A percentile compares a stretch with the other conserved stretches of the same genome.
Conservation (phyloP, 2,329 filamentous ascomycete species). For the Penicillium verrucosum region DNA sequence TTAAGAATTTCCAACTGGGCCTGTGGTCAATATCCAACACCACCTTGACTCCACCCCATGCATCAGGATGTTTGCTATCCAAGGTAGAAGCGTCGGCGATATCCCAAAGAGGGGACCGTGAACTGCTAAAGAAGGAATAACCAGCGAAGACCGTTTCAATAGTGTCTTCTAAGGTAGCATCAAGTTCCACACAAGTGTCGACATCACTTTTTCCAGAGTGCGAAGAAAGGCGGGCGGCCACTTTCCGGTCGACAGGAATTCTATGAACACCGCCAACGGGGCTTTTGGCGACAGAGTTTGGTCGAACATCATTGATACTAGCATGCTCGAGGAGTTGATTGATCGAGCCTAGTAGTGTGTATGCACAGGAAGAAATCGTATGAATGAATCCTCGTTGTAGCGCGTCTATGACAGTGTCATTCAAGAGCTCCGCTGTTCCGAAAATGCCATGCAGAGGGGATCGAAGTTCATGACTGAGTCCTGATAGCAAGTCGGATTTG, state of each 20-base stretch:
- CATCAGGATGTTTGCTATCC: neutral
- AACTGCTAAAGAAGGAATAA: slow-evolving; percentile 7
- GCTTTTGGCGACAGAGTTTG: neutral
- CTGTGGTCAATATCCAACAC: slow-evolving; percentile 12
- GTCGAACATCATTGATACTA: slow-evolving; percentile 20
- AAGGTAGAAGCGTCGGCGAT: neutral
- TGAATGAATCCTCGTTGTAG: slow-evolving; percentile 25
- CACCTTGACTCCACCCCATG: slow-evolving; percentile 1
- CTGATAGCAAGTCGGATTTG: slow-evolving; percentile 31
- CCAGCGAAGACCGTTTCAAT: slow-evolving; percentile 18
- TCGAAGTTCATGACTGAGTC: slow-evolving; percentile 32
- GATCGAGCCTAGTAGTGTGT: slow-evolving; percentile 41
- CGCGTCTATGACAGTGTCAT: slow-evolving; percentile 20
- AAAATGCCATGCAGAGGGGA: slow-evolving; percentile 34
- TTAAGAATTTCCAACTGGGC: slow-evolving; percentile 10
- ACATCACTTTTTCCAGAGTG: neutral
- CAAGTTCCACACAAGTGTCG: slow-evolving; percentile 11
- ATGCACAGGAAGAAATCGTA: slow-evolving; percentile 37
- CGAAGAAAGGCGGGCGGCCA: neutral
- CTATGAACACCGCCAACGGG: neutral
- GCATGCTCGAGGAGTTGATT: slow-evolving; percentile 31
- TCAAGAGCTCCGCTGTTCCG: slow-evolving; percentile 24
- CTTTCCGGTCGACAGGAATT: neutral
- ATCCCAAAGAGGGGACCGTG: neutral
- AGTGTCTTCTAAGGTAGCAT: slow-evolving; percentile 10